Evolutionary conservation across 805 yeast genomes (phyloP).

Genomic region (Starmerella lactis-condensi): DNA sequence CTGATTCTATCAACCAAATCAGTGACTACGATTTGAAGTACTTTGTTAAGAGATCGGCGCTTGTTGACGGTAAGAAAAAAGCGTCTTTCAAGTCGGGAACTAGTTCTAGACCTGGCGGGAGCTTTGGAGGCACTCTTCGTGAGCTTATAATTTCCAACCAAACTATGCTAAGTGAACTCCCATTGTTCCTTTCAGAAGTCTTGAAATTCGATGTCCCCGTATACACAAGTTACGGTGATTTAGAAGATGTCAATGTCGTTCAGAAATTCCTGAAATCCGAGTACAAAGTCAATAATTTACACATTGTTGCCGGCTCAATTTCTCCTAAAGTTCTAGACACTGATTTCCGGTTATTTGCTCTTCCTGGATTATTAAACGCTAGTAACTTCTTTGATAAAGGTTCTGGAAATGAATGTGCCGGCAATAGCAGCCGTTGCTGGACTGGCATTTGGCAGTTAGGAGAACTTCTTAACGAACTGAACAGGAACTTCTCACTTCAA

Average conservation of each 20-base stretch:
- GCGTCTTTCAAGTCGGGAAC: conserved; percentile 30
- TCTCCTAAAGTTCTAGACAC: conserved; percentile 21
- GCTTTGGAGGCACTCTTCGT: conserved; percentile 30
- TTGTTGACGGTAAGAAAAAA: conserved; percentile 32
- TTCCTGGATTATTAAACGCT: conserved; percentile 49
- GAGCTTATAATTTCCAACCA: conserved; percentile 24
- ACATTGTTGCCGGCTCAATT: conserved; percentile 37
- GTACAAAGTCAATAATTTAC: conserved; percentile 37
- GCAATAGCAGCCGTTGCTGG: conserved; percentile 58
- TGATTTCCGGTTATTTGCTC: conserved; percentile 37
- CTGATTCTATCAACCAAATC: conserved; percentile 34
- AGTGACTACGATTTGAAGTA: conserved; percentile 35
- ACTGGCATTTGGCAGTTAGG: conserved; percentile 54
- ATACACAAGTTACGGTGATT: conserved; percentile 58
- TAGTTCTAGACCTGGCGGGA: no score
- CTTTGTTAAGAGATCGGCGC: conserved; percentile 47
- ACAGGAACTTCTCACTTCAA: no score
- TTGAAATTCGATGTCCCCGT: conserved; percentile 38
- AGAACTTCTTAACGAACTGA: no score
- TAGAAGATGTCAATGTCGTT: conserved; percentile 53
- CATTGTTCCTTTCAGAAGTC: conserved; percentile 30
- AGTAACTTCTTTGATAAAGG: conserved; percentile 32
- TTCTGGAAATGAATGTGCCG: no score
- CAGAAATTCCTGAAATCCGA: conserved; percentile 41
- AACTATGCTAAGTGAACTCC: conserved; percentile 33